Evolutionary conservation across 192 early-diverging fungal species (phyloP).

Genomic region (Chytriomyces sp.): DNA sequence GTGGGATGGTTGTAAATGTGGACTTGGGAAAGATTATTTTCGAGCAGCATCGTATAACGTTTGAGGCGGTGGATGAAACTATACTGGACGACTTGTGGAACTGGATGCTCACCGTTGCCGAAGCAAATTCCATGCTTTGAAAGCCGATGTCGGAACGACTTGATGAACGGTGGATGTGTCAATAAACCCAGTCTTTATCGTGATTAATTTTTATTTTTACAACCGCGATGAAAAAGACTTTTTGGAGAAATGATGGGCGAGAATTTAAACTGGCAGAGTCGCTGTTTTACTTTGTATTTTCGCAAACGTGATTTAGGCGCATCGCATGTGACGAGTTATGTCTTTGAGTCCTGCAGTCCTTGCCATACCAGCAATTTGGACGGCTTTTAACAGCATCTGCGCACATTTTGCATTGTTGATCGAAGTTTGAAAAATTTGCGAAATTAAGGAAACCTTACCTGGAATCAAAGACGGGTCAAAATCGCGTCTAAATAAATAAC

Average conservation of each 20-base stretch:
- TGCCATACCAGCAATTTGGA: slow-evolving; percentile 46
- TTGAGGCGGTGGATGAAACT: neutral
- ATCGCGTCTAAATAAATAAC: slow-evolving; percentile 36
- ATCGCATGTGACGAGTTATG: slow-evolving; percentile 38
- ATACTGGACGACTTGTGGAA: neutral
- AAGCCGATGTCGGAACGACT: too few relatives aligned
- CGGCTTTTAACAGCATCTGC: slow-evolving; percentile 9
- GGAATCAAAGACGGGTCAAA: slow-evolving; percentile 21
- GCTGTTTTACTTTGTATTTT: slow-evolving; percentile 2
- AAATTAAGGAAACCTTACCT: neutral
- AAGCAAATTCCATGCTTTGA: too few relatives aligned
- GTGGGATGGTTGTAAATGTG: neutral
- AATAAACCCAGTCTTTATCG: too few relatives aligned
- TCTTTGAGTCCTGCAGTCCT: slow-evolving; percentile 40
- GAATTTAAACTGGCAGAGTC: too few relatives aligned
- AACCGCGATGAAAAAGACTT: too few relatives aligned
- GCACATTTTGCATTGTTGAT: too few relatives aligned
- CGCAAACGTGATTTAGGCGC: slow-evolving; percentile 44
- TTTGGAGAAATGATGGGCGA: too few relatives aligned
- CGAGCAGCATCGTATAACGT: neutral
- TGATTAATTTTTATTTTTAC: too few relatives aligned
- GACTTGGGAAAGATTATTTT: slow-evolving; percentile 16
- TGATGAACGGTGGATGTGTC: too few relatives aligned
- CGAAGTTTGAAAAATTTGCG: neutral
- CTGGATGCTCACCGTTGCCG: neutral